Base-by-base conservation (phyloP, 2,329 filamentous ascomycete species). In the Aspergillus novoparasiticus region DNA sequence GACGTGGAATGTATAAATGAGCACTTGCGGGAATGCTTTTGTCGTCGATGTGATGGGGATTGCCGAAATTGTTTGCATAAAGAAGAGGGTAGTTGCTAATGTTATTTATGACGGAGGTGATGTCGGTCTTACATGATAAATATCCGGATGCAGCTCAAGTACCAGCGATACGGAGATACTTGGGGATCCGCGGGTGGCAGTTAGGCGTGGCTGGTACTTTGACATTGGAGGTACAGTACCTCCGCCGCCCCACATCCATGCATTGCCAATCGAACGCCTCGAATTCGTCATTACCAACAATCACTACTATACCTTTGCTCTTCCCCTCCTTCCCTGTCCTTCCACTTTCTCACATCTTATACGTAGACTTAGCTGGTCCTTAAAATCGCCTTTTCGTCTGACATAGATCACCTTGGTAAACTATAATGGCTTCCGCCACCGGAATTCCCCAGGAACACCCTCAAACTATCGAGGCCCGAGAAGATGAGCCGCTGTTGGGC, bases 401-500 rank as follows among this genome's bases (percentile, higher is more conserved):
- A 30, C 23, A 16, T 48, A 50, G 16, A 12, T 12, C 11, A 5
- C 9, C 9, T 32, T 51, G 16, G 30, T 19, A 32, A 32, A 32
- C 14, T 21, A 51, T n/a, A 32, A 93, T 93, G 90, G 85, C 89
- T 36, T 91, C 89, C 64, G 84, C 88, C 60, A 89, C 89, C 41
- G 88, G 87, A 59, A 85, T 90, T 62, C 89, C 89, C 28, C 83
- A 89, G 69, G 76, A 77, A 48, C 78, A 79, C 66, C 78, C 79
- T 57, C 75, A 79, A 61, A 73, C 75, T 62, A 70, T 75, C 66
- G 51, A 73, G 64, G 69, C 71, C 23, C 78, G 77, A 48, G 90
- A 92, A 72, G 84, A 89, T 58, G 88, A 92, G 72, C 91, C 91
- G 67, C 81, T 94, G 59, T 82, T 94, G 36, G 90, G 90, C 59